Evolutionary conservation across 208 protist species (phyloP).

Genomic region (Trypanosoma avium): DNA sequence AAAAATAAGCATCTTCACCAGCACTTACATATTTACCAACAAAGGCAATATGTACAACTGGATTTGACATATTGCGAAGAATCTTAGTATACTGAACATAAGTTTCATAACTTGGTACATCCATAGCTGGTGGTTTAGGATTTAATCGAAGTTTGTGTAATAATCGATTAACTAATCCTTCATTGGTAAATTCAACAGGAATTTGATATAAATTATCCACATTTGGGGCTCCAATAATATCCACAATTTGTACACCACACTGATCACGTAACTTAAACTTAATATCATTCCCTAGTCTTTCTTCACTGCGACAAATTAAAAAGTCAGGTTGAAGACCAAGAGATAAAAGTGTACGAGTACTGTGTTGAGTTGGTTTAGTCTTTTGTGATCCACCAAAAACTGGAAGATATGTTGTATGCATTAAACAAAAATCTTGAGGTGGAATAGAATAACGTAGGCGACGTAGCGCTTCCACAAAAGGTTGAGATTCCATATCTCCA

Average conservation of each 20-base stretch:
- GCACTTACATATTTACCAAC: slow-evolving; percentile 98
- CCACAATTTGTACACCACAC: slow-evolving; percentile 94
- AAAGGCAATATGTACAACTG: slow-evolving; percentile 94
- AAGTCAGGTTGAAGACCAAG: slow-evolving; percentile 98
- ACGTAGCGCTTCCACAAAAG: slow-evolving; percentile 98
- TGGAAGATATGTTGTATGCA: slow-evolving; percentile 90
- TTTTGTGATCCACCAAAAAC: slow-evolving; percentile 97
- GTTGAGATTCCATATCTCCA: slow-evolving; percentile 99
- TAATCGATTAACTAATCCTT: slow-evolving; percentile 82
- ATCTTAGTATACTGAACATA: slow-evolving; percentile 74
- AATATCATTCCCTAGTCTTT: slow-evolving; percentile 76
- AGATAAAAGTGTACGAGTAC: slow-evolving; percentile 93
- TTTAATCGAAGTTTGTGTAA: slow-evolving; percentile 78
- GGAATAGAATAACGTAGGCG: slow-evolving; percentile 82
- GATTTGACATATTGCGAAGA: slow-evolving; percentile 72
- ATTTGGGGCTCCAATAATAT: slow-evolving; percentile 97
- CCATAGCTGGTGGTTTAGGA: slow-evolving; percentile 33
- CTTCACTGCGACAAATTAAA: slow-evolving; percentile 96
- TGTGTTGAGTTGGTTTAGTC: slow-evolving; percentile 99
- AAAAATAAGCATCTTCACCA: slow-evolving; percentile 97
- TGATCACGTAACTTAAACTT: slow-evolving; percentile 96
- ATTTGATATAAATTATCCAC: slow-evolving; percentile 96
- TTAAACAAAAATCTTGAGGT: slow-evolving; percentile 83
- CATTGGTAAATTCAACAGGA: slow-evolving; percentile 89
- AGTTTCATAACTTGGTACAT: slow-evolving; percentile 76